Evolutionary conservation across 495 filamentous ascomycete genomes (phyloP).

Genomic region (Penicillium cataractarum): DNA sequence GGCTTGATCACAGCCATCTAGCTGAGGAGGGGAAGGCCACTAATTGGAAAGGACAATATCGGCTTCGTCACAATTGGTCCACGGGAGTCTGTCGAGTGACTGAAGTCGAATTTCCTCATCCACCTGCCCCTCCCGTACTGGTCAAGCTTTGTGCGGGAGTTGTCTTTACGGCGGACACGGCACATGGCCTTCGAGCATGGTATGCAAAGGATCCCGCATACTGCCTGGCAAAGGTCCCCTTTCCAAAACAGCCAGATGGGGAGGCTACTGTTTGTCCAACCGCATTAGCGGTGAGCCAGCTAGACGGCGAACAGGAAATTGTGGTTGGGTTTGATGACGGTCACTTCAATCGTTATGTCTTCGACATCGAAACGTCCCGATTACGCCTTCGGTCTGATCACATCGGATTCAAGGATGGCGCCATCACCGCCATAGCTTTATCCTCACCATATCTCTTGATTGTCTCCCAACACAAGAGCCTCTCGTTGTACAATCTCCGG

Average conservation of each 20-base stretch:
- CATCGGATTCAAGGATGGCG: conserved; percentile 57
- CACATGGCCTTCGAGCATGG: conserved; percentile 77
- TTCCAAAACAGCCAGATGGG: conserved; percentile 15
- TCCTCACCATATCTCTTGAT: conserved; percentile 77
- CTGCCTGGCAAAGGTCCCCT: conserved; percentile 32
- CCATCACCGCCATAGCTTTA: conserved; percentile 75
- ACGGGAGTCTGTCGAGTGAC: conserved; percentile 79
- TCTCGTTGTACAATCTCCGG: conserved; percentile 74
- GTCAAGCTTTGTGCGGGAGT: conserved; percentile 74
- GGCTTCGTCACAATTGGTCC: conserved; percentile 89
- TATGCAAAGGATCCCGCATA: conserved; percentile 59
- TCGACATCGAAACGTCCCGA: conserved; percentile 47
- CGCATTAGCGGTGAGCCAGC: conserved; percentile 62
- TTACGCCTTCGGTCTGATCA: conserved; percentile 59
- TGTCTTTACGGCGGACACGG: conserved; percentile 75
- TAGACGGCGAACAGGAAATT: conserved; percentile 42
- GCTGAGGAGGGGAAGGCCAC: conserved; percentile 54
- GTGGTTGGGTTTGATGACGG: conserved; percentile 80
- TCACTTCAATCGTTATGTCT: conserved; percentile 67
- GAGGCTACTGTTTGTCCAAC: conserved; percentile 54
- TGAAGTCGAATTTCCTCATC: conserved; percentile 68
- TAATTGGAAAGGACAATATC: conserved; percentile 91
- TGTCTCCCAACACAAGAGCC: conserved; percentile 68
- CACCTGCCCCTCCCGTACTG: conserved; percentile 60
- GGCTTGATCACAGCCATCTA: conserved; percentile 75